A percentile compares a stretch with the other conserved stretches of the same genome.
Evolutionary conservation across 306 rosid genomes (phyloP).

Genomic region (Bauhinia variegata): DNA sequence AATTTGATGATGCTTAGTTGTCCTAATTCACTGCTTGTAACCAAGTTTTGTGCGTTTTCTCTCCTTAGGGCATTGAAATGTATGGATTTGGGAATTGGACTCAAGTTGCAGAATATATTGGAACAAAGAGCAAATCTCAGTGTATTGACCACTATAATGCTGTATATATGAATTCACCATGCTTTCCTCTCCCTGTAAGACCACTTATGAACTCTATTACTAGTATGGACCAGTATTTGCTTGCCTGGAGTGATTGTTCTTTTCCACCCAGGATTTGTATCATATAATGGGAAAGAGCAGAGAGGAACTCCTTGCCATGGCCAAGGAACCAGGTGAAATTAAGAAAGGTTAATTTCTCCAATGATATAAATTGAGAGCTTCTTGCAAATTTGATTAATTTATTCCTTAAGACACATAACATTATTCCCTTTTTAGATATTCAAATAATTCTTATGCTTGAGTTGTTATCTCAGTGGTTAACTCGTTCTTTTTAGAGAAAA

Average conservation of each 20-base stretch:
- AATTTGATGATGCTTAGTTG: conserved; percentile 20
- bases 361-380: conserved; percentile 18
- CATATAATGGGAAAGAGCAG: conserved; percentile 79
- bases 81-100: conserved; percentile 93
- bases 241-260: conserved; percentile 35
- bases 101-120: conserved; percentile 82
- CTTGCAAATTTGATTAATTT: conserved; percentile 14
- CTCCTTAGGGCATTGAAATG: conserved; percentile 74
- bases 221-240: conserved; percentile 18
- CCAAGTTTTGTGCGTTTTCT: conserved; percentile 24
- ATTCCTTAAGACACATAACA: conserved; percentile 4
- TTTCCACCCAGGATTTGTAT: conserved; percentile 70
- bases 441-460: not conserved
- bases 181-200: conserved; percentile 88
- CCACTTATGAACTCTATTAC: conserved; percentile 14
- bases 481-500: not conserved
- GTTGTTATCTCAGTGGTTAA: not conserved
- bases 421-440: not conserved
- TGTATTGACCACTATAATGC: conserved; percentile 82
- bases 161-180: conserved; percentile 77
- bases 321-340: conserved; percentile 51
- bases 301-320: conserved; percentile 82
- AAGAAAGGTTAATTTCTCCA: conserved; percentile 57
- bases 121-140: conserved; percentile 71
- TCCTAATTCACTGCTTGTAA: conserved; percentile 17